These are phyloP conservation scores for Ogataea pignaliae DNA, from an alignment of 805 yeast genomes.

Conservation along the genomic window DNA sequence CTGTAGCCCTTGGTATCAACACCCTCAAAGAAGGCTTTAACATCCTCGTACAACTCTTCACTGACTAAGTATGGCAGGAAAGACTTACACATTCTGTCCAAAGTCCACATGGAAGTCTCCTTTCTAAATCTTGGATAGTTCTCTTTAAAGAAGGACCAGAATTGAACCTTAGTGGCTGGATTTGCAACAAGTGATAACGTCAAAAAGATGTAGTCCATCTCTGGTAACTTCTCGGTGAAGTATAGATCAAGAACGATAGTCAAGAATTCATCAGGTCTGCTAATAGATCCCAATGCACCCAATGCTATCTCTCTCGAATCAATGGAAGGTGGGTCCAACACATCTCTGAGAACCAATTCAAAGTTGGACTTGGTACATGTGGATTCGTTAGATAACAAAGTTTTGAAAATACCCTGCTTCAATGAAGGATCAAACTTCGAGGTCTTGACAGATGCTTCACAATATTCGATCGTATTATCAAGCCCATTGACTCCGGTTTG, in stretches of 20 bases:
- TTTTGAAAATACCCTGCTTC: constrained; percentile 38
- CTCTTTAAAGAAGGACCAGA: constrained; percentile 47
- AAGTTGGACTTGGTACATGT: constrained; percentile 32
- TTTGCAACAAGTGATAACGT: constrained; percentile 45
- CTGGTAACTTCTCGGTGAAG: constrained; percentile 42
- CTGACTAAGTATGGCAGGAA: constrained; percentile 33
- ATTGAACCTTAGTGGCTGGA: constrained; percentile 34
- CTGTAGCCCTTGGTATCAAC: constrained; percentile 53
- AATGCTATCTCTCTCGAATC: constrained; percentile 58
- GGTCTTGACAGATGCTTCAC: constrained; percentile 6
- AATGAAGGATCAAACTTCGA: constrained; percentile 34
- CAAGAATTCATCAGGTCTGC: constrained; percentile 31
- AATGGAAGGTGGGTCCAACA: constrained; percentile 44
- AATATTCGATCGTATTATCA: constrained; percentile 30
- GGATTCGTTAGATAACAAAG: constrained; percentile 36
- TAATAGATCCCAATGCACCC: constrained; percentile 47
- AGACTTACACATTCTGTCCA: constrained; percentile 32
- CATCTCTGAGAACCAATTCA: constrained; percentile 42
- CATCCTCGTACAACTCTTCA: constrained; percentile 31
- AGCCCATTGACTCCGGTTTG: constrained; percentile 37
- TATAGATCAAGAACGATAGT: constrained; percentile 37
- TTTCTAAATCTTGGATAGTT: constrained; percentile 43
- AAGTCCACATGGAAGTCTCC: constrained; percentile 34
- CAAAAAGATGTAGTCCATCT: constrained; percentile 57
- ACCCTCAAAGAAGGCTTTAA: constrained; percentile 38